These are phyloP conservation scores for Erodium maritimum DNA, from an alignment of 345 rosid species.

Conservation along the genomic window DNA sequence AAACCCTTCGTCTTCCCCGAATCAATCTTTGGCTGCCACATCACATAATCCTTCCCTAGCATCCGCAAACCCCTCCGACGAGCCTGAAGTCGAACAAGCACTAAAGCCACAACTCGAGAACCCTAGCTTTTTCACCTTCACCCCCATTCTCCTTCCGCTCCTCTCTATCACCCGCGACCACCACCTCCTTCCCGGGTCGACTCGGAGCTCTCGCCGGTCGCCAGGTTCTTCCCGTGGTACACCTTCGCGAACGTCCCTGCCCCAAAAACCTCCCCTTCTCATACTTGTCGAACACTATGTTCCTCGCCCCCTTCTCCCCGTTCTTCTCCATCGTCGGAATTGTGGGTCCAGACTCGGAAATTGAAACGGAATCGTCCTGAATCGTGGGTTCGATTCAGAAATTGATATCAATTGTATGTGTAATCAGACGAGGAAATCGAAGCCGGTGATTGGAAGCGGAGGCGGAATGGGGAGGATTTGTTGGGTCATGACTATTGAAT, in stretches of 20 bases:
- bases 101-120: conserved; percentile 24
- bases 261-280: conserved; percentile 70
- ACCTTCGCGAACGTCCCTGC: conserved; percentile 83
- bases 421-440: too few relatives aligned
- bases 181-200: conserved; percentile 13
- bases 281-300: conserved; percentile 39
- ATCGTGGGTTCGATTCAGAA: too few relatives aligned
- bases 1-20: conserved; percentile 16
- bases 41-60: conserved; percentile 67
- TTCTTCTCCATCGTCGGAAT: too few relatives aligned
- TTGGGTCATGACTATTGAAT: too few relatives aligned
- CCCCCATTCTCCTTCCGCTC: background rate
- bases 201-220: conserved; percentile 62
- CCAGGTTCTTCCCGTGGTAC: conserved; percentile 44
- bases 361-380: too few relatives aligned
- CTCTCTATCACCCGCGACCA: conserved; percentile 6
- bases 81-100: conserved; percentile 25
- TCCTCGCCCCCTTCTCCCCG: too few relatives aligned
- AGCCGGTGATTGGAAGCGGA: too few relatives aligned
- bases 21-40: conserved; percentile 24
- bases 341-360: too few relatives aligned
- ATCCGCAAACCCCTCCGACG: conserved; percentile 29
- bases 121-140: conserved; percentile 1
- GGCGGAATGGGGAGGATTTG: too few relatives aligned
- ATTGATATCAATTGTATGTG: too few relatives aligned